Conservation (phyloP, 169 alveolate species). For the Cryptosporidium meleagridis region DNA sequence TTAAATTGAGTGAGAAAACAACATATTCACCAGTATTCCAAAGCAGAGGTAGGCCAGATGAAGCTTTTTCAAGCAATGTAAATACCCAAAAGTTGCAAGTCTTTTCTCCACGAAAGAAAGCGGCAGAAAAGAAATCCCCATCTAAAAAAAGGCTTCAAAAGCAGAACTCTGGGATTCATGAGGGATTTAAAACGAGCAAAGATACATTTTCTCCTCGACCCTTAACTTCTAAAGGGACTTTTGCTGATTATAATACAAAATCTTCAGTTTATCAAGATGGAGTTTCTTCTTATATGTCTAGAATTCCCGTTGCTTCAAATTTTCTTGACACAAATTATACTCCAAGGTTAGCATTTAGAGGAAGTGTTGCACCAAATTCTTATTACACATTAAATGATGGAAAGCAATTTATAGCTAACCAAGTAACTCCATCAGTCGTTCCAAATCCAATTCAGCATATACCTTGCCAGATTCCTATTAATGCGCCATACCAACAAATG, state of each 20-base stretch:
- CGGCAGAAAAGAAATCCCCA: constrained; percentile 3
- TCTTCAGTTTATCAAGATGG: constrained; percentile 18
- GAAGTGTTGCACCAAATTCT: constrained; percentile 9
- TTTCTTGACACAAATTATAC: constrained; percentile 1
- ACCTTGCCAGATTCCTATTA: constrained; percentile 11
- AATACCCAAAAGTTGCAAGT: neutral
- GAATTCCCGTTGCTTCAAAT: neutral
- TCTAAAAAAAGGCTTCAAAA: constrained; percentile 10
- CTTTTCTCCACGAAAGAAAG: constrained; percentile 16
- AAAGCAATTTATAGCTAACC: neutral
- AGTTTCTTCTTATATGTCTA: constrained; percentile 56
- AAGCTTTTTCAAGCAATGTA: neutral
- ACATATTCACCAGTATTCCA: constrained; percentile 1
- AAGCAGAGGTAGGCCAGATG: neutral
- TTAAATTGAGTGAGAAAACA: neutral
- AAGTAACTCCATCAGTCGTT: neutral
- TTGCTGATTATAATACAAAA: neutral
- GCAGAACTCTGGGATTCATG: neutral
- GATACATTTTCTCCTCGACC: constrained; percentile 9
- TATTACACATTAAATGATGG: neutral
- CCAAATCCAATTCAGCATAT: constrained; percentile 3
- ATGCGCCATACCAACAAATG: constrained; percentile 1
- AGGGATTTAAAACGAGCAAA: neutral
- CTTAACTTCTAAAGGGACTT: neutral
- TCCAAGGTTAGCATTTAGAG: constrained; percentile 46